These are phyloP conservation scores for Vickermania ingenoplastis DNA, from an alignment of 208 protist genomes.

Conservation along the genomic window DNA sequence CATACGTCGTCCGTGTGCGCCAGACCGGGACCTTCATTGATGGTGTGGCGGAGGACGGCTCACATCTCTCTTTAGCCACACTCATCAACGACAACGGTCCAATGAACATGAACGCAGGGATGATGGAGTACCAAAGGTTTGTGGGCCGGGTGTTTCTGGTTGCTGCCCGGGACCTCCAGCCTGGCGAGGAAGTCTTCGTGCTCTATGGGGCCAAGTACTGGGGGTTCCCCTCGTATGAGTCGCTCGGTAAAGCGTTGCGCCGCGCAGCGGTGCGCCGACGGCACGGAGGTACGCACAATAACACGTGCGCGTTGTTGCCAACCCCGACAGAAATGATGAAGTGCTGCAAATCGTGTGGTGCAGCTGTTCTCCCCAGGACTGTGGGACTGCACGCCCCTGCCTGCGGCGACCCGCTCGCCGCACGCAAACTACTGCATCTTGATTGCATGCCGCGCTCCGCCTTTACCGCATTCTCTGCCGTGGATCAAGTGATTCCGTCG, in stretches of 20 bases:
- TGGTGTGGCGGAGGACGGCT: slow-evolving; percentile 34
- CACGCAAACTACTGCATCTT: slow-evolving; percentile 27
- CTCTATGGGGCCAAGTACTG: slow-evolving; percentile 84
- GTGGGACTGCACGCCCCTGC: slow-evolving; percentile 34
- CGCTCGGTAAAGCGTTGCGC: slow-evolving; percentile 20
- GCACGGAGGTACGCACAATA: too few relatives aligned
- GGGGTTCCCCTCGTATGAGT: slow-evolving; percentile 67
- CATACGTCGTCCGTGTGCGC: slow-evolving; percentile 71
- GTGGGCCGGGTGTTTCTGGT: slow-evolving; percentile 77
- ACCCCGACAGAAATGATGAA: too few relatives aligned
- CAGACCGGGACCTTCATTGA: slow-evolving; percentile 57
- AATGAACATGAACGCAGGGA: slow-evolving; percentile 43
- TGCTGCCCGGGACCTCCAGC: slow-evolving; percentile 53
- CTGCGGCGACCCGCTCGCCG: slow-evolving; percentile 62
- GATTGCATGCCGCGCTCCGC: slow-evolving; percentile 63
- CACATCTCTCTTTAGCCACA: slow-evolving; percentile 75
- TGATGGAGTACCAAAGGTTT: slow-evolving; percentile 73
- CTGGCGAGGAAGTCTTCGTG: slow-evolving; percentile 73
- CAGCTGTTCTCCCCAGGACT: slow-evolving; percentile 26
- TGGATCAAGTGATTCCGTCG: slow-evolving; percentile 20
- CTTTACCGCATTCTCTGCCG: slow-evolving; percentile 44
- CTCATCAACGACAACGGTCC: slow-evolving; percentile 87
- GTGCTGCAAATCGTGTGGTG: slow-evolving; percentile 52
- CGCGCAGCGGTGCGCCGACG: too few relatives aligned
- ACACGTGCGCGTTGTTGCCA: too few relatives aligned